Conservation (phyloP, 1,284 basidiomycete genomes). For the Pisolithus thermaeus region DNA sequence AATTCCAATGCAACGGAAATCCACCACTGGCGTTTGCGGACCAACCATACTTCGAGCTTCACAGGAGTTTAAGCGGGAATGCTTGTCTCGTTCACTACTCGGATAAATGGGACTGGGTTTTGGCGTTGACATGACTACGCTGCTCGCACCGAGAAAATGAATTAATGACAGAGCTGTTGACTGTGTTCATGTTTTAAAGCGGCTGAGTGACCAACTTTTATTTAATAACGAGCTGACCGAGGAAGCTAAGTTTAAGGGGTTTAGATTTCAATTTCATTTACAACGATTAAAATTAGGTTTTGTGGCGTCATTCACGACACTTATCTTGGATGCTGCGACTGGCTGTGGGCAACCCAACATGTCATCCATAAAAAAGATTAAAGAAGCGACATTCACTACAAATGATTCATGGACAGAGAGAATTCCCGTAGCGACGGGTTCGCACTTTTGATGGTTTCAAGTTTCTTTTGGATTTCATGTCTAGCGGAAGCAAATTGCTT, state of each 20-base stretch:
- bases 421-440: background rate
- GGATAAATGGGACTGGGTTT: background rate
- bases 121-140: slow-evolving; percentile 26
- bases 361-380: background rate
- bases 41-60: background rate
- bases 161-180: background rate
- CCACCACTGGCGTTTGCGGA: too few species aligned
- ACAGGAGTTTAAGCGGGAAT: background rate
- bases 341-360: background rate
- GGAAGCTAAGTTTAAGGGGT: background rate
- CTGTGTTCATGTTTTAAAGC: background rate
- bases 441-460: background rate
- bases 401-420: background rate
- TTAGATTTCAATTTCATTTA: background rate
- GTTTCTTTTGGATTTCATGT: slow-evolving; percentile 1
- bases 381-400: background rate
- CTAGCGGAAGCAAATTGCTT: slow-evolving; percentile 14
- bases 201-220: background rate
- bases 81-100: slow-evolving; percentile 8
- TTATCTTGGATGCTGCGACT: background rate
- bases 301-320: background rate
- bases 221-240: background rate
- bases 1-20: too few species aligned
- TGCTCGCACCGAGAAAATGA: background rate
- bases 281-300: background rate